Conservation (phyloP, 2,329 filamentous ascomycete genomes). For the Tolypocladium cylindrosporum region DNA sequence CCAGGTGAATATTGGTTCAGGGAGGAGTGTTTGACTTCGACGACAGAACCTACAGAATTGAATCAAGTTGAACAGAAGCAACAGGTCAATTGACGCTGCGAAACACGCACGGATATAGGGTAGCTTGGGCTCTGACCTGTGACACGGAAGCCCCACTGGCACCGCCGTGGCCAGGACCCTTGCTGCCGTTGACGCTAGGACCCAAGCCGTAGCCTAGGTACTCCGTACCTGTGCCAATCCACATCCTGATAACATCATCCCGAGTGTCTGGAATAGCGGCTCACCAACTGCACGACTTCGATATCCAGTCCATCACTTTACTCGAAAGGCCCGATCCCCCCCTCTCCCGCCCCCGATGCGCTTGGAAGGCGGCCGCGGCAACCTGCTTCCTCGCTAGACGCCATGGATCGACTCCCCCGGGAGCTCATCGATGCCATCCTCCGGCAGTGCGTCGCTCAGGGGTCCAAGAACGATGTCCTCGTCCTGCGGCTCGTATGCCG, state of each 20-base stretch:
- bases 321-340: not conserved
- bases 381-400: not conserved
- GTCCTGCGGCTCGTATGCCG: slow-evolving; percentile 38
- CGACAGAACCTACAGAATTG: too few species aligned
- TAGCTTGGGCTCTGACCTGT: not conserved
- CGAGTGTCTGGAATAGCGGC: not conserved
- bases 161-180: not conserved
- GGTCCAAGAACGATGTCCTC: slow-evolving; percentile 34
- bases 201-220: not conserved
- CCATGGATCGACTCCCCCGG: slow-evolving; percentile 35
- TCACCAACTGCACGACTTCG: not conserved
- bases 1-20: too few species aligned
- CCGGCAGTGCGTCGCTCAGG: slow-evolving; percentile 26
- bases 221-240: not conserved
- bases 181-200: not conserved
- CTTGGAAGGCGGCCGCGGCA: not conserved
- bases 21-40: too few species aligned
- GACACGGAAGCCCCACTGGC: not conserved
- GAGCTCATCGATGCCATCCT: slow-evolving; percentile 39
- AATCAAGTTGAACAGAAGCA: too few species aligned
- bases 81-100: too few species aligned
- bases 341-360: not conserved
- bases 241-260: not conserved
- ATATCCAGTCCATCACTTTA: not conserved
- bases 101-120: not conserved